A percentile compares a stretch with the other conserved stretches of the same genome.
These are phyloP conservation scores for Escovopsis sp. DNA, from an alignment of 2,329 filamentous ascomycete species.

Conservation along the genomic window DNA sequence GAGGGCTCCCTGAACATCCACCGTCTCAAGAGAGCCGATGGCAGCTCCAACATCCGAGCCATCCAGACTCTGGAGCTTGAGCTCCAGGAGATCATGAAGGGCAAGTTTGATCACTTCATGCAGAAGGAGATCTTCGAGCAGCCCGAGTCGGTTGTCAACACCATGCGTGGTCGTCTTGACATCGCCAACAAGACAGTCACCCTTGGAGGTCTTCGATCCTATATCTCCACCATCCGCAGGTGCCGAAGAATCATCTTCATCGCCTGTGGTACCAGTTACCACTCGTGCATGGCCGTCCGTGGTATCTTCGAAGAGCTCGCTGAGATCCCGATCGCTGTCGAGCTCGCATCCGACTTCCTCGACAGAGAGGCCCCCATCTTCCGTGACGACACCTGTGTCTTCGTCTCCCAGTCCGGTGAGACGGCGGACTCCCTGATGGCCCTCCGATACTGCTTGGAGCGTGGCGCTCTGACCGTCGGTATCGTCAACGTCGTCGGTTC, in stretches of 20 bases:
- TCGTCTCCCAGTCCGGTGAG: conserved; percentile 97
- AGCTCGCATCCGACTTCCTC: conserved; percentile 95
- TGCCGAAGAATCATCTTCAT: conserved; percentile 98
- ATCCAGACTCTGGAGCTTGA: conserved; percentile 98
- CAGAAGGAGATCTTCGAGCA: conserved; percentile 99
- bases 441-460: conserved; percentile 93
- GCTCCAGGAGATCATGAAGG: conserved; percentile 99
- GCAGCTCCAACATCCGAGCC: conserved; percentile 88
- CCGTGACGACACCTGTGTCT: conserved; percentile 97
- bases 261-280: conserved; percentile 94
- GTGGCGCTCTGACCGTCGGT: conserved; percentile 90
- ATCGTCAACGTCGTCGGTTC: conserved; percentile 98
- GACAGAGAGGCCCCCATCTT: conserved; percentile 94
- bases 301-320: conserved; percentile 96
- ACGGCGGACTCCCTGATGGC: conserved; percentile 96
- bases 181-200: conserved; percentile 88
- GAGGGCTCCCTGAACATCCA: conserved; percentile 98
- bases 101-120: conserved; percentile 99
- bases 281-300: conserved; percentile 98
- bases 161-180: conserved; percentile 97
- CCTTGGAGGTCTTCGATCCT: conserved; percentile 86
- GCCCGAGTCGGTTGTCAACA: conserved; percentile 98
- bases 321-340: conserved; percentile 93
- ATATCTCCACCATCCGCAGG: conserved; percentile 90
- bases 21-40: conserved; percentile 91